Percentiles rank a stretch among this genome's conserved stretches.
These are phyloP conservation scores for Thuja plicata DNA, from an alignment of 83 land plant genomes.

Conservation along the genomic window DNA sequence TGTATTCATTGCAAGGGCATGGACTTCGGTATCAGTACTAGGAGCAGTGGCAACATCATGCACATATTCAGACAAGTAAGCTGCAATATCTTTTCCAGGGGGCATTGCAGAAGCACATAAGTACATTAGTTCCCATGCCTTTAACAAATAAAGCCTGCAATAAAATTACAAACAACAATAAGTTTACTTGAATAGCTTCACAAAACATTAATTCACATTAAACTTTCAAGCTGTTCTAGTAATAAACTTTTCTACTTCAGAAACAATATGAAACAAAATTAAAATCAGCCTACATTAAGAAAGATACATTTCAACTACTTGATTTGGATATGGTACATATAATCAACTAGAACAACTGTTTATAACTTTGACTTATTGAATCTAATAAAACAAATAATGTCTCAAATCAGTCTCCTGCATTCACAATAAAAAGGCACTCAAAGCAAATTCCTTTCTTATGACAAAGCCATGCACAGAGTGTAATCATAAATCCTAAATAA, in stretches of 20 bases:
- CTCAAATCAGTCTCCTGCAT: background rate
- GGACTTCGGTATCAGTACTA: constrained; percentile 67
- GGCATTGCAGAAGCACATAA: constrained; percentile 95
- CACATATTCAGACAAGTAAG: constrained; percentile 90
- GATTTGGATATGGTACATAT: background rate
- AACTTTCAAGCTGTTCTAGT: background rate
- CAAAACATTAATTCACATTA: background rate
- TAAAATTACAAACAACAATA: constrained; percentile 6
- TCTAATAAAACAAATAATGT: background rate
- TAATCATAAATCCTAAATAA: background rate
- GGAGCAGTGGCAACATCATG: constrained; percentile 80
- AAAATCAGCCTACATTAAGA: background rate
- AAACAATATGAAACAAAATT: background rate
- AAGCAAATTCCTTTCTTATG: background rate
- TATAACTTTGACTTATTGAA: background rate
- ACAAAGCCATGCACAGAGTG: background rate
- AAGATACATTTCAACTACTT: background rate
- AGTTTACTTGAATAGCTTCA: background rate
- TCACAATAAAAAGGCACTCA: background rate
- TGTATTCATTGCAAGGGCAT: constrained; percentile 74
- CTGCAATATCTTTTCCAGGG: constrained; percentile 93
- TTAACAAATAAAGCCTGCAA: constrained; percentile 62
- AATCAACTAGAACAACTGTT: background rate
- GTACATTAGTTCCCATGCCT: constrained; percentile 95
- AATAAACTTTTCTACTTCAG: background rate